These are phyloP conservation scores for Acacia acuminata DNA, from an alignment of 306 rosid genomes.

Conservation along the genomic window DNA sequence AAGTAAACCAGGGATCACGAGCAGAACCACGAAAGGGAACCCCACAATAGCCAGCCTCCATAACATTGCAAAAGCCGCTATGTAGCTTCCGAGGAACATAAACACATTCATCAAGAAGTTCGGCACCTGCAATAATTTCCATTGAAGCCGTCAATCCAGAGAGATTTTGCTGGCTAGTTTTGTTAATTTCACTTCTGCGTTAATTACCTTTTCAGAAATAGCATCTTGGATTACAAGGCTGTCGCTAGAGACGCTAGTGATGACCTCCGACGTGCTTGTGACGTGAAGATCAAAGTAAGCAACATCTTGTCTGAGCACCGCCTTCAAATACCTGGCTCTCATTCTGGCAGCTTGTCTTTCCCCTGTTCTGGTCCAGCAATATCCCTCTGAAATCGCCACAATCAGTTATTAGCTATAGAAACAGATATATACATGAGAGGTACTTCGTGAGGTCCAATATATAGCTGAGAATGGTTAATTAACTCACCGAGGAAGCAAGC, in stretches of 20 bases:
- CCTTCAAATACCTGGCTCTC: constrained; percentile 73
- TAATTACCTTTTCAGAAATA: constrained; percentile 63
- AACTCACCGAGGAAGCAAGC: constrained; percentile 65
- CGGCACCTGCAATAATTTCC: constrained; percentile 48
- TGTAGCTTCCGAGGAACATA: constrained; percentile 61
- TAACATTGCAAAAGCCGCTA: constrained; percentile 52
- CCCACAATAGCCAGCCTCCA: constrained; percentile 80
- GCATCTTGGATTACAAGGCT: constrained; percentile 72
- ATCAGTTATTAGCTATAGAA: background rate
- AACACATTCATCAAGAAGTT: constrained; percentile 62
- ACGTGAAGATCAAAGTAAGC: constrained; percentile 80
- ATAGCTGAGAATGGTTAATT: background rate
- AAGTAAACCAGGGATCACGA: constrained; percentile 69
- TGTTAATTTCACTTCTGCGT: background rate
- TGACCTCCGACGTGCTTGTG: constrained; percentile 75
- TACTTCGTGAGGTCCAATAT: background rate
- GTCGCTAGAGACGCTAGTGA: constrained; percentile 73
- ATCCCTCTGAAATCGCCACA: constrained; percentile 52
- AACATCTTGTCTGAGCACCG: constrained; percentile 78
- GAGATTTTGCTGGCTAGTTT: too few relatives aligned
- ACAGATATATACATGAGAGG: background rate
- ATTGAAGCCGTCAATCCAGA: too few relatives aligned
- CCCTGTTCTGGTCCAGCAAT: constrained; percentile 86
- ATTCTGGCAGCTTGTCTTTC: constrained; percentile 79
- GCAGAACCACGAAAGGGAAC: constrained; percentile 56